Conservation (phyloP, 208 protist genomes). For the Leishmania tarentolae region DNA sequence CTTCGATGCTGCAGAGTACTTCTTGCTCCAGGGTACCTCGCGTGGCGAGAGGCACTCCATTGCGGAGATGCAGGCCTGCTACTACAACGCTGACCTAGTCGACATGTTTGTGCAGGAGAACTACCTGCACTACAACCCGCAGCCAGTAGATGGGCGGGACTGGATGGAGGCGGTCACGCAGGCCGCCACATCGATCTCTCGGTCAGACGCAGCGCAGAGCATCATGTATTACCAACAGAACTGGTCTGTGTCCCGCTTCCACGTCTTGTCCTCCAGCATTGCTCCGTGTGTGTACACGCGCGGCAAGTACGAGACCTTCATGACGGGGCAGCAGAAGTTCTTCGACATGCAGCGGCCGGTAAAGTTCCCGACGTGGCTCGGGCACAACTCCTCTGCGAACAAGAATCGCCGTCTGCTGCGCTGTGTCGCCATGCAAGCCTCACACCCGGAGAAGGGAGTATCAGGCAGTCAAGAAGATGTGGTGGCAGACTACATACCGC, state of each 20-base stretch:
- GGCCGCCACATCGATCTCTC: conserved; percentile 71
- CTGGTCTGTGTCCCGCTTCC: conserved; percentile 80
- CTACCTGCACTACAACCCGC: conserved; percentile 91
- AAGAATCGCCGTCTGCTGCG: conserved; percentile 87
- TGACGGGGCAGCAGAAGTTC: conserved; percentile 66
- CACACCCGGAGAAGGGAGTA: conserved; percentile 47
- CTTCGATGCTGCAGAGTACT: conserved; percentile 91
- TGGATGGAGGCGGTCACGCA: conserved; percentile 45
- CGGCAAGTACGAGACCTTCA: conserved; percentile 88
- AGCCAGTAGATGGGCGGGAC: conserved; percentile 25
- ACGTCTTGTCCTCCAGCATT: conserved; percentile 80
- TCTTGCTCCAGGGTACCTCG: conserved; percentile 81
- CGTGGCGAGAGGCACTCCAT: conserved; percentile 61
- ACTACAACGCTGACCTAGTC: conserved; percentile 93
- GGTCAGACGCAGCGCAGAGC: conserved; percentile 68
- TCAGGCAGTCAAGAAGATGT: conserved; percentile 82
- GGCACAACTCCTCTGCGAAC: conserved; percentile 83
- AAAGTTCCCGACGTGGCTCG: conserved; percentile 90
- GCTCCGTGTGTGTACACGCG: conserved; percentile 77
- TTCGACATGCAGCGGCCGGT: conserved; percentile 85
- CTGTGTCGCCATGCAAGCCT: conserved; percentile 71
- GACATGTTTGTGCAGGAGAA: conserved; percentile 97
- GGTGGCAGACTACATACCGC: conserved; percentile 86
- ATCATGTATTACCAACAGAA: conserved; percentile 91
- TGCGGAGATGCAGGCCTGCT: conserved; percentile 82